These are phyloP conservation scores for Calocybe gangraenosa DNA, from an alignment of 768 basidiomycete species.

Conservation along the genomic window DNA sequence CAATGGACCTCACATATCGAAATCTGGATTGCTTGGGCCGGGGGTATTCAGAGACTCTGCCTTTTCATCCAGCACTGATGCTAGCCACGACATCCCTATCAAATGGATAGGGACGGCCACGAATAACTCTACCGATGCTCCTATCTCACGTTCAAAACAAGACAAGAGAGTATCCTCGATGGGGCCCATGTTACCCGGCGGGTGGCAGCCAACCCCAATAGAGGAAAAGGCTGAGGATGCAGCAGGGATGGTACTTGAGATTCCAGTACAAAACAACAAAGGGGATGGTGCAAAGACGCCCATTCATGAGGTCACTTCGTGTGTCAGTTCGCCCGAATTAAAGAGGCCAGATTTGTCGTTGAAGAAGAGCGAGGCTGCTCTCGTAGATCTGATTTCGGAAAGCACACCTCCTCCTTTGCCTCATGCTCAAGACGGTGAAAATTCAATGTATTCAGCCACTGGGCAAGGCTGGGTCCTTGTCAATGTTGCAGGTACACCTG, in stretches of 20 bases:
- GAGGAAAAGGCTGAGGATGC: conserved; percentile 38
- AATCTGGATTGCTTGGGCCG: conserved; percentile 34
- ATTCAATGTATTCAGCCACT: conserved; percentile 20
- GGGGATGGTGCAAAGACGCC: conserved; percentile 22
- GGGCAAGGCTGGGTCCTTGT: conserved; percentile 65
- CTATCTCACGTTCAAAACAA: too few species aligned
- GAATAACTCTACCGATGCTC: too few species aligned
- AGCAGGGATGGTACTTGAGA: conserved; percentile 6
- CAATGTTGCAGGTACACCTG: conserved; percentile 44
- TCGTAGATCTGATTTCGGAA: conserved; percentile 47
- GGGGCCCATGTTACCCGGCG: conserved; percentile 45
- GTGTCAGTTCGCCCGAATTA: conserved; percentile 51
- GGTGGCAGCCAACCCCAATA: conserved; percentile 52
- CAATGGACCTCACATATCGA: not conserved
- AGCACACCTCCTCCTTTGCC: conserved; percentile 19
- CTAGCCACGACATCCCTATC: conserved; percentile 49
- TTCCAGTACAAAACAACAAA: conserved; percentile 22
- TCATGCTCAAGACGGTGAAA: conserved; percentile 4
- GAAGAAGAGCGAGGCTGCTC: conserved; percentile 62
- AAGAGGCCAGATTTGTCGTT: conserved; percentile 37
- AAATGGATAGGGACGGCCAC: conserved; percentile 49
- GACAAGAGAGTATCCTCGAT: conserved; percentile 19
- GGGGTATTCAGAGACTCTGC: conserved; percentile 66
- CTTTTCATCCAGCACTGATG: conserved; percentile 45
- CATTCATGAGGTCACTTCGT: conserved; percentile 47